Base-by-base conservation (phyloP, 352 stramenopile genomes). In the Phytophthora rubi region DNA sequence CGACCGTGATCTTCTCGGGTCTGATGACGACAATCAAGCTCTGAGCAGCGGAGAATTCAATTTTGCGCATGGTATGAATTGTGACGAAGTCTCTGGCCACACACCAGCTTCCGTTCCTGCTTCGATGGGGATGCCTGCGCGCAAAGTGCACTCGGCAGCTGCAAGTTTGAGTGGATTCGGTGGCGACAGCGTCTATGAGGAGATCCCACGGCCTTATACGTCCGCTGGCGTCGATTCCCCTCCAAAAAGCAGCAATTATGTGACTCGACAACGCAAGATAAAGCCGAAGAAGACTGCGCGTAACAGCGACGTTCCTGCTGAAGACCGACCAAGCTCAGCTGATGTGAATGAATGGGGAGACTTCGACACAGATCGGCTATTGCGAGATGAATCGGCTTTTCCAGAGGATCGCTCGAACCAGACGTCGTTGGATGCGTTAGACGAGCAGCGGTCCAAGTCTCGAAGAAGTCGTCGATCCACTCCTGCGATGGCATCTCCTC, bases 361-460 rank as follows among this genome's bases (percentile, higher is more conserved):
- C 35, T 86, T 88, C 37, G 74, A 91, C 42, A 62, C 81, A 2
- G 83, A 91, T 59, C 72, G 64, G 49, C 61, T 90, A 30, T 61
- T 90, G 28, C 52, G 62, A 26, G 65, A 75, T 30, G 63, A 76
- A 32, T 63, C 49, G 23, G n/a, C 45, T 12, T 52, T 52, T 15
- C 45, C n/a, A 13, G 42, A 69, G 18, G 59, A 57, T 54, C 61
- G 28, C 42, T 69, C 45, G 32, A 77, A 47, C 21, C 53, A 51
- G 23, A 65, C 9, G 12, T 26, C 39, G 39, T n/a, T 51, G 3
- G 62, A 71, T 54, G 49, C 18, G 0, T 37, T 53, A 28, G 63
- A 62, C 28, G 37, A n/a, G 21, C 52, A 53, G 8, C 59, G 53
- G 0, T 32, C 37, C 15, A 68, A 32, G 45, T 71, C 68, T 16